A percentile compares a stretch with the other conserved stretches of the same genome.
phyloP scores from a whole-genome alignment of 202 grass and related monocot species.

The Eragrostis tef region DNA sequence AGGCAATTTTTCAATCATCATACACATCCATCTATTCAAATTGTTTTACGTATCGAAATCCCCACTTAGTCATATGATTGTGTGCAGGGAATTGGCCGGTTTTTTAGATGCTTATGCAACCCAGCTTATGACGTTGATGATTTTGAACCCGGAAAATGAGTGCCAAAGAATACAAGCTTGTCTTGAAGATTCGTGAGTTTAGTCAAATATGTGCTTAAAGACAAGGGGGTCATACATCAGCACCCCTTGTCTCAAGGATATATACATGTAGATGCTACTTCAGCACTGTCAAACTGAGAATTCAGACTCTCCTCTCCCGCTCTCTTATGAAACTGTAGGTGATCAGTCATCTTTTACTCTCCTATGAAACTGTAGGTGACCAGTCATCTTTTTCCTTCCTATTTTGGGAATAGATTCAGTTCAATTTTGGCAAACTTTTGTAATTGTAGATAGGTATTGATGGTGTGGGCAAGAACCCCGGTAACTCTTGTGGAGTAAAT shows the following conservation, averaged over 20 bases:
- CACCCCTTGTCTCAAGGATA: constrained; percentile 26
- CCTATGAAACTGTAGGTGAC: constrained; percentile 29
- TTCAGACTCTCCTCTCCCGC: constrained; percentile 28
- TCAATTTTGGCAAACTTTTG: constrained; percentile 19
- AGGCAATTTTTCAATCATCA: constrained; percentile 57
- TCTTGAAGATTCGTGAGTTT: constrained; percentile 21
- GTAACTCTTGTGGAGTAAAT: too few relatives aligned
- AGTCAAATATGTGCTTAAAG: constrained; percentile 37
- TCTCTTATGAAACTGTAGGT: constrained; percentile 29
- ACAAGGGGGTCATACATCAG: constrained; percentile 14
- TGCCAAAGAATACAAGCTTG: background rate
- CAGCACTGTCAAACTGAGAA: constrained; percentile 8
- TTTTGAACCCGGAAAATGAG: constrained; percentile 69
- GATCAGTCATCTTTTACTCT: background rate
- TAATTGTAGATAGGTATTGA: constrained; percentile 39
- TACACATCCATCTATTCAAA: background rate
- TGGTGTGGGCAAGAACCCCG: background rate
- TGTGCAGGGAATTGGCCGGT: constrained; percentile 89
- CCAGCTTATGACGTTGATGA: constrained; percentile 99
- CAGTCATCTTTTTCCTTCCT: background rate
- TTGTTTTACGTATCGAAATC: constrained; percentile 19
- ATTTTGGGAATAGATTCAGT: constrained; percentile 34
- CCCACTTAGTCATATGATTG: constrained; percentile 15
- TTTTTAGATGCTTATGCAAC: constrained; percentile 96
- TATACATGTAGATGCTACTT: constrained; percentile 50